A percentile compares a stretch with the other conserved stretches of the same genome.
Conservation (phyloP, 2,329 filamentous ascomycete genomes). For the Fusarium begoniae region DNA sequence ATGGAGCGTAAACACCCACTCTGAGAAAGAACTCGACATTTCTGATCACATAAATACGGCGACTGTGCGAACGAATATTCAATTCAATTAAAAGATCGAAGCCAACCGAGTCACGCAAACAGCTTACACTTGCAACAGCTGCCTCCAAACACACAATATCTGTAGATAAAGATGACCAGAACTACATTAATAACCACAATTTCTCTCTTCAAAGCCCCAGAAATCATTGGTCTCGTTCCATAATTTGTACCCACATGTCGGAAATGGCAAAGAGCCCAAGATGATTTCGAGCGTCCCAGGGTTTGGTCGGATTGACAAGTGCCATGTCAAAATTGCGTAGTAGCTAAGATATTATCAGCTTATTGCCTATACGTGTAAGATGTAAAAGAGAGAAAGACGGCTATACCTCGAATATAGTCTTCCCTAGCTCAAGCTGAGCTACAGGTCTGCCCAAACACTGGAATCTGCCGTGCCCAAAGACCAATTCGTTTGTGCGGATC, state of each 20-base stretch:
- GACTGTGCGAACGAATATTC: background rate
- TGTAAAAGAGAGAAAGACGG: too few species aligned
- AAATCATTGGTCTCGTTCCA: background rate
- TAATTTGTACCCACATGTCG: background rate
- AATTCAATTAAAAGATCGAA: background rate
- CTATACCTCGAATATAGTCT: too few species aligned
- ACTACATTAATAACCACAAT: background rate
- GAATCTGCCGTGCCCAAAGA: background rate
- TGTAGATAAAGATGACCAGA: background rate
- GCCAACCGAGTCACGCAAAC: background rate
- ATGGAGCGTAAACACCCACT: background rate
- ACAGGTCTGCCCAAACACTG: background rate
- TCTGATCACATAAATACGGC: background rate
- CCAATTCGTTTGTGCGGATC: background rate
- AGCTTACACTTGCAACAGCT: background rate
- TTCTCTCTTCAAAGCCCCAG: background rate
- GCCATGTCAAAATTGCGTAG: background rate
- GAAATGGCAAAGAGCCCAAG: background rate
- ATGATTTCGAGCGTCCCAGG: background rate
- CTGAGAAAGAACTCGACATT: background rate
- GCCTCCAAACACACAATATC: background rate
- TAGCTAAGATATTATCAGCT: background rate
- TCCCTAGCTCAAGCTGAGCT: background rate
- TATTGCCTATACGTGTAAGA: too few species aligned
- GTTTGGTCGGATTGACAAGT: background rate